These are phyloP conservation scores for Plectosphaerella cucumerina DNA, from an alignment of 2,329 filamentous ascomycete genomes.

Conservation along the genomic window DNA sequence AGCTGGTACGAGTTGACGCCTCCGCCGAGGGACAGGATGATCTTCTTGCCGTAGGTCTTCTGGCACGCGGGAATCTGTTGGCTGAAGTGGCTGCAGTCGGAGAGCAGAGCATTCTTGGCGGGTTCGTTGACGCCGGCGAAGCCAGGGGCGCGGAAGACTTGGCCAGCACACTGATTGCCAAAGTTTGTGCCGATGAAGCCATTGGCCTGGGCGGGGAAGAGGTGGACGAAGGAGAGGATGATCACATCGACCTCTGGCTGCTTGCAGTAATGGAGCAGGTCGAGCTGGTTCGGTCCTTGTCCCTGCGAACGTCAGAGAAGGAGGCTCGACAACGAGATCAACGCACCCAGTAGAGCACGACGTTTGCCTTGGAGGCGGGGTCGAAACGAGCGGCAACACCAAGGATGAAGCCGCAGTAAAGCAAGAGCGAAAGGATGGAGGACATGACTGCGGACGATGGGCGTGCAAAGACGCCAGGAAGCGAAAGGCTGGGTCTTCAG, in stretches of 20 bases:
- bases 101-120: conserved; percentile 24
- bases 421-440: too few species aligned
- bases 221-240: conserved; percentile 35
- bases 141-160: conserved; percentile 24
- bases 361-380: conserved; percentile 28
- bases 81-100: conserved; percentile 28
- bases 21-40: conserved; percentile 36
- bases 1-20: conserved; percentile 29
- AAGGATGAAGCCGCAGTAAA: background rate
- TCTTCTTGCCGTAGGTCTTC: conserved; percentile 29
- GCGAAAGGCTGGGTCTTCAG: too few species aligned
- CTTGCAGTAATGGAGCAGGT: conserved; percentile 32
- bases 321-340: too few species aligned
- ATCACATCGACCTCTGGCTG: conserved; percentile 35
- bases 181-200: conserved; percentile 35
- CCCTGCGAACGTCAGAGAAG: conserved; percentile 22
- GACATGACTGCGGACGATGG: too few species aligned
- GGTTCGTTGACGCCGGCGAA: conserved; percentile 24
- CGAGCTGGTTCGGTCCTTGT: conserved; percentile 30
- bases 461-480: too few species aligned
- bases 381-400: conserved; percentile 17
- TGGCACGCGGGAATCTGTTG: conserved; percentile 34
- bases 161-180: conserved; percentile 33
- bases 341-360: conserved; percentile 37
- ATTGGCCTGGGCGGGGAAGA: conserved; percentile 36